phyloP scores from a whole-genome alignment of 305 asterid genomes.

The Fraxinus ornus region DNA sequence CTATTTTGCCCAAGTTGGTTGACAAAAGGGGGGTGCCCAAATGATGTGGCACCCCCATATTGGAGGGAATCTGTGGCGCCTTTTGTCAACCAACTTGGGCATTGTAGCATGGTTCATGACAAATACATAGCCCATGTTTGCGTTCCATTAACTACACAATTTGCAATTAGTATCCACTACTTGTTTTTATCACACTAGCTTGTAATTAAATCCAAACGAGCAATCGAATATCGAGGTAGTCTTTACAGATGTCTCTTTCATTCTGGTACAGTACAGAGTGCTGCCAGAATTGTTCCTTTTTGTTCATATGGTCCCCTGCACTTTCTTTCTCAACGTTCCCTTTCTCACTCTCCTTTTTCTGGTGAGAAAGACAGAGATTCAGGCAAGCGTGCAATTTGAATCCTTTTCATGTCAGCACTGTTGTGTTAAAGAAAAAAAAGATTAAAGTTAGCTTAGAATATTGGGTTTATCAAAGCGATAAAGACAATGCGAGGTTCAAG shows the following conservation, averaged over 20 bases:
- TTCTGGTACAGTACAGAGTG: neutral
- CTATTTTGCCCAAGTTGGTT: too few relatives aligned
- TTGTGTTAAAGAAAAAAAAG: neutral
- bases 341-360: neutral
- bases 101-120: neutral
- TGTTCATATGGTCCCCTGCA: neutral
- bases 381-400: slow-evolving; percentile 34
- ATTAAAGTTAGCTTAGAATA: neutral
- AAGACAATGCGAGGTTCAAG: neutral
- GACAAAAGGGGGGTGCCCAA: too few relatives aligned
- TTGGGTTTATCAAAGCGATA: slow-evolving; percentile 15
- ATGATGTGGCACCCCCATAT: too few relatives aligned
- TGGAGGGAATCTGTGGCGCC: too few relatives aligned
- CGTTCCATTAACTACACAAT: neutral
- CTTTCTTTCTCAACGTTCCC: neutral
- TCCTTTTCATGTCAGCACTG: slow-evolving; percentile 33
- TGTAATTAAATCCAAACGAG: neutral
- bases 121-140: neutral
- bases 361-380: neutral
- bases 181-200: neutral
- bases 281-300: slow-evolving; percentile 1
- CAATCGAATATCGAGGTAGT: neutral
- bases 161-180: neutral
- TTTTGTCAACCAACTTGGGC: too few relatives aligned
- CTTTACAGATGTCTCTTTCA: neutral